These are phyloP conservation scores for Septoria petroselini DNA, from an alignment of 2,329 filamentous ascomycete species.

Conservation along the genomic window DNA sequence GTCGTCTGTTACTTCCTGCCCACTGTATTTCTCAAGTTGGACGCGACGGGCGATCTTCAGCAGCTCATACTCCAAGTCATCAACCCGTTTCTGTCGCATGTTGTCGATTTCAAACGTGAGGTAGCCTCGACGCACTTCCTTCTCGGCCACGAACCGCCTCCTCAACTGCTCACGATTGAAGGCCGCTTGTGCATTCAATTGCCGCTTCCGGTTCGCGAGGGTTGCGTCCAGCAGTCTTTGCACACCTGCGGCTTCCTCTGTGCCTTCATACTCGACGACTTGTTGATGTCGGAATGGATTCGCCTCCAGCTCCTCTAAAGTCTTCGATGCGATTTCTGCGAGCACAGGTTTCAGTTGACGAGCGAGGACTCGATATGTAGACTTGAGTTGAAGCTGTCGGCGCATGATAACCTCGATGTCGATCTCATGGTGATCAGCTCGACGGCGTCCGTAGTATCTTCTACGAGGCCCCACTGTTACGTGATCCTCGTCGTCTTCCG, in stretches of 20 bases:
- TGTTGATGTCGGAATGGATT: constrained; percentile 54
- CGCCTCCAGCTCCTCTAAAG: constrained; percentile 56
- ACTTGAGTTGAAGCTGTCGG: constrained; percentile 65
- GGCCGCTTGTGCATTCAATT: constrained; percentile 40
- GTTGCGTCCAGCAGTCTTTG: constrained; percentile 46
- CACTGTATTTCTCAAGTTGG: constrained; percentile 15
- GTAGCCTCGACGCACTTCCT: constrained; percentile 37
- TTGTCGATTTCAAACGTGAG: constrained; percentile 37
- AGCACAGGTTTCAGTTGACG: constrained; percentile 62
- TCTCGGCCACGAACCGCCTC: constrained; percentile 39
- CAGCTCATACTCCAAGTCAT: constrained; percentile 34
- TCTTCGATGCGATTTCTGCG: constrained; percentile 62
- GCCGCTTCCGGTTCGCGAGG: constrained; percentile 42
- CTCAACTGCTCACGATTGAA: constrained; percentile 41
- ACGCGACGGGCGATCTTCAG: constrained; percentile 30
- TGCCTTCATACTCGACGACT: constrained; percentile 51
- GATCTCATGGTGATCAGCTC: constrained; percentile 48
- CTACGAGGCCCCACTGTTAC: constrained; percentile 21
- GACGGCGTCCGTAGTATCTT: constrained; percentile 40
- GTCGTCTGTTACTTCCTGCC: constrained; percentile 33
- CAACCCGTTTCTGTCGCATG: constrained; percentile 31
- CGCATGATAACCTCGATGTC: constrained; percentile 48
- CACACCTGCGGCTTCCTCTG: constrained; percentile 46
- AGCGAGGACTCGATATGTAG: constrained; percentile 61
- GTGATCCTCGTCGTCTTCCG: constrained; percentile 29